Evolutionary conservation across 192 early-diverging fungal genomes (phyloP).

Genomic region (Geranomyces michiganensis): DNA sequence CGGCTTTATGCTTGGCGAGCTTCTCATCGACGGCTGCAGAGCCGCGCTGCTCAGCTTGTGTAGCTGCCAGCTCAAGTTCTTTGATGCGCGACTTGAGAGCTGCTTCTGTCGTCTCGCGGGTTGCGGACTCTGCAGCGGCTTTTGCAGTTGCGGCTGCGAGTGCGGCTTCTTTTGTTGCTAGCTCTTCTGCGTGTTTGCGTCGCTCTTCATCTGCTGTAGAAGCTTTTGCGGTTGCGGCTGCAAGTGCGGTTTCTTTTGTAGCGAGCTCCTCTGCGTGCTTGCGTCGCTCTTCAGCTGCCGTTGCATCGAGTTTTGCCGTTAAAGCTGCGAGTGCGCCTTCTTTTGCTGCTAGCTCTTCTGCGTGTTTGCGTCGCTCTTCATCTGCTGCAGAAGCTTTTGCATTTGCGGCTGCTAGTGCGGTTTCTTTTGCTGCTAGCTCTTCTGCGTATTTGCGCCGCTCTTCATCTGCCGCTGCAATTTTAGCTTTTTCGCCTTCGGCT

Average conservation of each 20-base stretch:
- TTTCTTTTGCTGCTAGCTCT: neutral
- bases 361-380: neutral
- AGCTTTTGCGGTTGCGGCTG: neutral
- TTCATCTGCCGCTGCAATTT: neutral
- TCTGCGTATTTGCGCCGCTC: neutral
- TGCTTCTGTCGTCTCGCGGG: neutral
- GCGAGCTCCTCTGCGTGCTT: neutral
- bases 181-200: neutral
- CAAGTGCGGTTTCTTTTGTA: neutral
- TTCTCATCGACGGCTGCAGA: conserved; percentile 42
- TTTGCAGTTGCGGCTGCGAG: conserved; percentile 15
- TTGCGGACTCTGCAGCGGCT: conserved; percentile 2
- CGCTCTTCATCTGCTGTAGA: neutral
- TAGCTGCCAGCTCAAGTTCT: conserved; percentile 19
- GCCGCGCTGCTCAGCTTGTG: conserved; percentile 27
- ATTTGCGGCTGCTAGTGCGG: neutral
- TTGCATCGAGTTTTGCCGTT: neutral
- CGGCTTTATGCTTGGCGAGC: conserved; percentile 36
- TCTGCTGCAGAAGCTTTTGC: conserved; percentile 1
- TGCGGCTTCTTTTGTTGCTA: neutral
- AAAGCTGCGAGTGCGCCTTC: neutral
- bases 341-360: neutral
- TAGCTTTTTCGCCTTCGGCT: neutral
- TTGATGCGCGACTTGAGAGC: conserved; percentile 33
- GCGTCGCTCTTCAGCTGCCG: neutral